A percentile compares a stretch with the other conserved stretches of the same genome.
These are phyloP conservation scores for Neonectria magnoliae DNA, from an alignment of 2,329 filamentous ascomycete species.

Conservation along the genomic window DNA sequence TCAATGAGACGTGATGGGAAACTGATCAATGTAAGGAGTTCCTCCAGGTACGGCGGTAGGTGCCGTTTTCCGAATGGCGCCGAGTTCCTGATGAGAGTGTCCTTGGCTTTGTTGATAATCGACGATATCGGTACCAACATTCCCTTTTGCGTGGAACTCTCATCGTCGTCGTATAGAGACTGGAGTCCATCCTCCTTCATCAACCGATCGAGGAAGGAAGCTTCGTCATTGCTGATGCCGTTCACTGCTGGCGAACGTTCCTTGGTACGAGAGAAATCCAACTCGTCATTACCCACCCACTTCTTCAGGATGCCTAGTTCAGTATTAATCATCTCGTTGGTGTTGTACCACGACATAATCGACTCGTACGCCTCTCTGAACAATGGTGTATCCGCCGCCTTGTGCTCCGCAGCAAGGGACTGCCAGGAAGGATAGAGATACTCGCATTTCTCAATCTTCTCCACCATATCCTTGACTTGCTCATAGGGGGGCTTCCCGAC, in stretches of 20 bases:
- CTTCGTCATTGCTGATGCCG: constrained; percentile 83
- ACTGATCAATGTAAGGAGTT: constrained; percentile 94
- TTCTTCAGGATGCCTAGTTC: constrained; percentile 90
- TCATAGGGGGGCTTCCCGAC: constrained; percentile 87
- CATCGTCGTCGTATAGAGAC: constrained; percentile 82
- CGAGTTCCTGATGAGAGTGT: constrained; percentile 87
- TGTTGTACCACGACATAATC: constrained; percentile 96
- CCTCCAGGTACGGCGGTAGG: constrained; percentile 94
- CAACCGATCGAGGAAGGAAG: constrained; percentile 92
- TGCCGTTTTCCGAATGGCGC: constrained; percentile 87
- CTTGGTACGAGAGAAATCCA: constrained; percentile 86
- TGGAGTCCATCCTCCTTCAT: constrained; percentile 96
- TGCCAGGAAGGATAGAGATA: constrained; percentile 83
- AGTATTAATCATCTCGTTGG: constrained; percentile 94
- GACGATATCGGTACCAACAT: constrained; percentile 85
- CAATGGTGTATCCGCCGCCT: constrained; percentile 76
- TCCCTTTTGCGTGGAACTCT: constrained; percentile 65
- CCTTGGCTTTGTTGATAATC: constrained; percentile 94
- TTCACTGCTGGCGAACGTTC: constrained; percentile 71
- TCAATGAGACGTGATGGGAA: constrained; percentile 96
- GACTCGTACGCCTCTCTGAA: constrained; percentile 88
- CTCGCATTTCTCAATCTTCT: constrained; percentile 90
- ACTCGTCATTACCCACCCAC: constrained; percentile 96
- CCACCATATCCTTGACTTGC: constrained; percentile 89
- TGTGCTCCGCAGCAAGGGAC: constrained; percentile 78